Base-by-base conservation (phyloP, 2,329 filamentous ascomycete species). In the Endocalyx cinctus region DNA sequence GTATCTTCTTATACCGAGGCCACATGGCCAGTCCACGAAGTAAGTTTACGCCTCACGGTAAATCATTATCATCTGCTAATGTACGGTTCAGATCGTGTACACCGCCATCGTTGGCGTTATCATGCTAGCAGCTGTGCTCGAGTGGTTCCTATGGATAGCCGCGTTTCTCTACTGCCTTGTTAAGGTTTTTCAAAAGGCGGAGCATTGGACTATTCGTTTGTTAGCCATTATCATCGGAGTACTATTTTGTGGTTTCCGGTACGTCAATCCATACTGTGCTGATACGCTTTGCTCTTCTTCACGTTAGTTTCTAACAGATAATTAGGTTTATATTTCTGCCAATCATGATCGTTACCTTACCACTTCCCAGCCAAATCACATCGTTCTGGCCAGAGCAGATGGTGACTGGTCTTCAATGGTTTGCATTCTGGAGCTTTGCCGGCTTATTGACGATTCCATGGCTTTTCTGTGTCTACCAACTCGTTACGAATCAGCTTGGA, bases 141-240 rank as follows among this genome's bases (percentile, higher is more conserved):
- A 97, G 64, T 97, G 92, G 88, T 80, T 95, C 40, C 74, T 97
- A 11, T 96, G 89, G 87, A 72, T 97, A 25, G 79, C 84, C n/a
- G 88, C 90, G 4, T 97, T 97, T 55, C 57, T 92, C 42, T 97
- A 96, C 62, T 97, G 90, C 56, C 68, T 96, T 2, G 66, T 79
- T 54, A 95, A 96, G 58, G 88, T 90, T 18, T 95, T 84, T 51
- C 70, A 78, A 44, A 97, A 97, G 59, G 88, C 90, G 14, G 87
- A 94, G 50, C 84, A 87, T 55, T 88, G 84, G 79, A 87, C 83
- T 27, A 84, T 94, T 41, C 78, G 78, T 39, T 60, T 89, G 5
- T 68, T 97, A 30, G 82, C 87, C n/a, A 62, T 89, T 7, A 48
- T 89, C 14, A 81, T 95, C 48, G 82, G 81, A 29, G 53, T 83